Base-by-base conservation (phyloP, 208 protist species). In the Polymyxa betae region DNA sequence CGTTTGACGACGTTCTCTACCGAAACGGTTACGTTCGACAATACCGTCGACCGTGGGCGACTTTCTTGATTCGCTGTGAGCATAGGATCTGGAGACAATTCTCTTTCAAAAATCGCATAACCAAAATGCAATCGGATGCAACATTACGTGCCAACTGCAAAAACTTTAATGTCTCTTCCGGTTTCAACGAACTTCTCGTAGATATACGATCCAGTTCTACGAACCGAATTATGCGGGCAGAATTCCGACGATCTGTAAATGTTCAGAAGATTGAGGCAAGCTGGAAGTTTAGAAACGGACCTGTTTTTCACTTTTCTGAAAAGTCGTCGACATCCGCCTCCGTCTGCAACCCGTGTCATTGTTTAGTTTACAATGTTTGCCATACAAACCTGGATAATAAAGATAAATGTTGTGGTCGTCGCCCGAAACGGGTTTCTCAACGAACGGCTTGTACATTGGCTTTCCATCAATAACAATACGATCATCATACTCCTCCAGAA, bases 401-500 rank as follows among this genome's bases (percentile, higher is more conserved):
- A 97, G 95, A 88, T 78, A 77, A 45, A 97, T 95, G 89, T 96
- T 95, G 91, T 97, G 96, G 91, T 97, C 94, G 41, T 97, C 95
- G 12, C 93, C 93, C 88, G 95, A 66, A 38, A 96, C 78, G 16
- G 96, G 96, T 90, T 97, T 97, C 89, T 97, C 96, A 0, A 97
- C 95, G 92, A 97, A 97, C 38, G 96, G 96, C 91, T 97, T 97
- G 40, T 91, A 78, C 64, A 97, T 92, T 35, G 88, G 88, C n/a
- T 92, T 46, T 29, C 94, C 95, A 78, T 94, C 89, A 29, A 96
- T 72, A 24, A 93, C 5, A 77, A 89, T 89, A 38, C n/a, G 46
- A 32, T 66, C 88, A 1, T 89, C 88, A n/a, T 45, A 89, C n/a
- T 89, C 88, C n/a, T 77, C 54, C 5, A 89, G 29, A 60, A 24